Percentiles rank a stretch among this genome's conserved stretches.
Conservation (phyloP, 805 yeast species). For the Komagataella mondaviorum region DNA sequence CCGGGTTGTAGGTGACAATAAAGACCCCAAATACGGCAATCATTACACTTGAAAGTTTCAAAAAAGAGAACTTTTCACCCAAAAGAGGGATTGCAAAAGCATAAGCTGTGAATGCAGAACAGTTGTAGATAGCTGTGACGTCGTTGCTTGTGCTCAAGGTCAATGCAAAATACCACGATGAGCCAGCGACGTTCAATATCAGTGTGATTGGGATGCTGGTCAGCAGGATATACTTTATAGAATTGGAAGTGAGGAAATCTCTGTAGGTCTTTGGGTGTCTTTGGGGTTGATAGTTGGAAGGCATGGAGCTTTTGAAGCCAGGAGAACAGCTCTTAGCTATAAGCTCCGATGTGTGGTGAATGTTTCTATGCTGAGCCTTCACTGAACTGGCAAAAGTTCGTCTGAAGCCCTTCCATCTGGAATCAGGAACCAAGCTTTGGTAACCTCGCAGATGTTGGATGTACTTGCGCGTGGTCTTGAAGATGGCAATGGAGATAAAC, state of each 20-base stretch:
- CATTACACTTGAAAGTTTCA: conserved; percentile 54
- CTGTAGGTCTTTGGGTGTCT: conserved; percentile 13
- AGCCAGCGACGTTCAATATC: conserved; percentile 62
- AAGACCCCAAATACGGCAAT: conserved; percentile 67
- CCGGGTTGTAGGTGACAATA: conserved; percentile 60
- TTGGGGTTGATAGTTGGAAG: conserved; percentile 14
- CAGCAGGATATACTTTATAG: conserved; percentile 31
- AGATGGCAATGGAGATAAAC: conserved; percentile 30
- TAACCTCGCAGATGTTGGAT: conserved; percentile 7
- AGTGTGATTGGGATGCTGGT: conserved; percentile 32
- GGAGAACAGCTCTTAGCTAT: conserved; percentile 14
- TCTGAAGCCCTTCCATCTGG: conserved; percentile 17
- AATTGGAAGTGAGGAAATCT: conserved; percentile 27
- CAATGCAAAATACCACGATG: conserved; percentile 81
- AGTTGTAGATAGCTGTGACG: conserved; percentile 82
- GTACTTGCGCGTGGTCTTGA: conserved; percentile 24
- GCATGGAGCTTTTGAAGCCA: conserved; percentile 13
- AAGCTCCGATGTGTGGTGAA: conserved; percentile 22
- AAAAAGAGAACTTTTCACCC: conserved; percentile 47
- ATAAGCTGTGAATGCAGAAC: conserved; percentile 82
- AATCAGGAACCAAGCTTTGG: background rate
- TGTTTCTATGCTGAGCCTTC: conserved; percentile 27
- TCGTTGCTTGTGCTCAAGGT: conserved; percentile 70
- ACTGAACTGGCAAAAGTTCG: conserved; percentile 21
- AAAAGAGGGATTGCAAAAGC: conserved; percentile 69